Evolutionary conservation across 441 rosid species (phyloP), one percentile per base, ranked within the genome.

Genomic region (Iberis amara): DNA sequence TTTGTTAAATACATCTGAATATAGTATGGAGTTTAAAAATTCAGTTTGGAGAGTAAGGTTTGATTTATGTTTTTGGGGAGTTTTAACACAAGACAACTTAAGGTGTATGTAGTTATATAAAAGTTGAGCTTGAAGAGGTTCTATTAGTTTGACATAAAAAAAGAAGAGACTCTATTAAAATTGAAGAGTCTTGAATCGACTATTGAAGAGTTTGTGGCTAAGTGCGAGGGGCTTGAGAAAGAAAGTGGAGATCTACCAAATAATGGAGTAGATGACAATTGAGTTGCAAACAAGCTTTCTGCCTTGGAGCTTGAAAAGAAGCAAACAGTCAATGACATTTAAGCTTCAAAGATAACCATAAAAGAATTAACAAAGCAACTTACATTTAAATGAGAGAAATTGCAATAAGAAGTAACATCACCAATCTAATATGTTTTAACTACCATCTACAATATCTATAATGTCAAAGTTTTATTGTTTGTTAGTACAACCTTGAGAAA

Each of bases 371-470:
- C 68, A 7, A 80, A 68, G 66, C 79, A 78, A 72, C 76, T 77
- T 52, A 53, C 74, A 28, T 77, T 81, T 62, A 96, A 18, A 18
- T 1, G 21, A 18, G 75, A 79, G 65, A 70, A 73, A 60, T 76
- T 83, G 15, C 84, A 84, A 52, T 75, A 82, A 61, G 89, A 86
- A 95, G 99, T 92, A 79, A 59, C 72, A 31, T 31, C 11, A 37
- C 39, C 27, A 28, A 44, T 52, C 21, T 18, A 18, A 49, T 11
- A 56, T 11, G 40, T 55, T 63, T 33, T 3, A 11, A 12, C 15
- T 48, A 41, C 42, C 10, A 28, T 64, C 37, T 41, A 9, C 21
- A 26, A 9, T 58, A 28, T 64, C 37, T 41, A 9, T 3, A 26
- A 9, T 58, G 41, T 11, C 48, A 15, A 24, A 23, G 40, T 56